Base-by-base conservation (phyloP, 176 grass and related monocot genomes). In the Triticum timopheevii region DNA sequence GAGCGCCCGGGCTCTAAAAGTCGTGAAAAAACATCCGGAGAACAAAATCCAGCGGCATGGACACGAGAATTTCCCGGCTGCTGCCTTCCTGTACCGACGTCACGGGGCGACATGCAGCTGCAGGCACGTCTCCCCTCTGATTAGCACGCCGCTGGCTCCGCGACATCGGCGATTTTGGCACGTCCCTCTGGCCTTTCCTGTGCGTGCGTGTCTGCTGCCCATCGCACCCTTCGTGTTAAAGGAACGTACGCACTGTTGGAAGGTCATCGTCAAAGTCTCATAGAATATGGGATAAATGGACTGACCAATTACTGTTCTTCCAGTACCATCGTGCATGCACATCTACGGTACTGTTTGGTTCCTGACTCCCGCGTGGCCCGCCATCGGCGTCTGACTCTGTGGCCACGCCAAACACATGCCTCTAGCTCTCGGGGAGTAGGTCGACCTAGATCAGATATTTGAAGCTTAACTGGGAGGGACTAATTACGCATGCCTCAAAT, bases 351-450 rank as follows among this genome's bases (percentile, higher is more conserved):
- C 34, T 15, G 49, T 13, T 13, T 10, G 65, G 31, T 66, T 33
- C 17, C 7, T 6, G 27, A 54, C 22, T 56, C 22, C 61, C 58
- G 45, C 33, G 1, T 70, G 68, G 49, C 36, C 38, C 67, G 54
- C 8, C 38, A 61, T 49, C 7, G 38, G 36, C 5, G 38, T 39
- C 84, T 61, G 42, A 33, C 35, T 79, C 31, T 1, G 25, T 19
- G 39, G 56, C 19, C 36, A 42, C 73, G 30, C 19, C 12, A 69
- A 88, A 69, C 80, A 83, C 71, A 54, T 75, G 85, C 40, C 19
- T 30, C 10, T 45, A 1, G 13, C 11, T 45, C 13, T 45, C 0
- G 12, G 44, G 44, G 12, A 45, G 11, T 11, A 45, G 44, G 44
- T 45, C 44, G 3, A 45, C 44, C 11, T 45, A 45, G 3, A 45